phyloP scores from a whole-genome alignment of 176 grass and related monocot genomes.

The Puya raimondii region DNA sequence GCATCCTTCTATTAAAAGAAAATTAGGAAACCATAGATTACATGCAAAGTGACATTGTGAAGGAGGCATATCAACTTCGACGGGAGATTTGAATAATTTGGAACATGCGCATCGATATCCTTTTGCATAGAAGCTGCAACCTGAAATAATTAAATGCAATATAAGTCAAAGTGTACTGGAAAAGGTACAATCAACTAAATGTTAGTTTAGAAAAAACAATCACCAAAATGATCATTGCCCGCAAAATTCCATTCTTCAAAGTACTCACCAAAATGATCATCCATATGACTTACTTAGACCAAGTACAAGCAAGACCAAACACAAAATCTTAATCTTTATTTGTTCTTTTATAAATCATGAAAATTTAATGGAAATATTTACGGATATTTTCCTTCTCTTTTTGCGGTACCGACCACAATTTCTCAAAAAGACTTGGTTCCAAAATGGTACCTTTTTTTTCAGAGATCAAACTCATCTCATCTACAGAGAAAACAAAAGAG shows the following conservation, averaged over 20 bases:
- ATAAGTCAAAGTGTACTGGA: constrained; percentile 4
- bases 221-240: neutral
- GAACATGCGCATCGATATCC: constrained; percentile 78
- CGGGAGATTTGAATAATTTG: constrained; percentile 90
- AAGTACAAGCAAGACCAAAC: neutral
- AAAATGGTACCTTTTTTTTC: no score
- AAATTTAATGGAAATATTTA: no score
- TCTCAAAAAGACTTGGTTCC: no score
- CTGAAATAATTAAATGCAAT: constrained; percentile 37
- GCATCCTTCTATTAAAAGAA: neutral
- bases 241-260: no score
- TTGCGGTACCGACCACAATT: no score
- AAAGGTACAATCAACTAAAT: neutral
- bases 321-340: neutral
- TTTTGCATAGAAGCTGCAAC: constrained; percentile 99
- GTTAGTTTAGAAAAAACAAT: neutral
- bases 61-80: constrained; percentile 97
- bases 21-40: constrained; percentile 28
- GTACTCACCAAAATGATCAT: neutral
- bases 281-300: neutral
- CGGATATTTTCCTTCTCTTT: no score
- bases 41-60: constrained; percentile 91
- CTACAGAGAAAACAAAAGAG: no score
- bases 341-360: no score
- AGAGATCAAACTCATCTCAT: no score